A percentile compares a stretch with the other conserved stretches of the same genome.
These are phyloP conservation scores for Mangifera indica DNA, from an alignment of 345 rosid genomes.

Conservation along the genomic window DNA sequence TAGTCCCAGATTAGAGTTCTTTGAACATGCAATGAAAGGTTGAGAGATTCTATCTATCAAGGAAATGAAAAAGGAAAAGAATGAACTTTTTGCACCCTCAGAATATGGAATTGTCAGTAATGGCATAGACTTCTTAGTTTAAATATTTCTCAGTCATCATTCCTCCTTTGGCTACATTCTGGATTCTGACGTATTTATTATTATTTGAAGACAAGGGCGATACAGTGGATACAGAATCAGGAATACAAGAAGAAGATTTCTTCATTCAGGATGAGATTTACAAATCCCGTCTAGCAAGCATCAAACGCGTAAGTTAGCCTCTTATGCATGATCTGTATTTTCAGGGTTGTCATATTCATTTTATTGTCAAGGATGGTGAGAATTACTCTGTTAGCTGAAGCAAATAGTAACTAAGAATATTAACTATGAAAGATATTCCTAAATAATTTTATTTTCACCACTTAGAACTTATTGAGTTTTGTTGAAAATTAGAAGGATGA, in stretches of 20 bases:
- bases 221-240: conserved; percentile 66
- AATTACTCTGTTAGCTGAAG: neutral
- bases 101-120: neutral
- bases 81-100: neutral
- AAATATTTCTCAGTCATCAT: neutral
- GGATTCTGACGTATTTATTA: conserved; percentile 23
- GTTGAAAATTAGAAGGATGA: too few species aligned
- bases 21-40: too few species aligned
- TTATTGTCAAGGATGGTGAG: neutral
- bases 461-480: too few species aligned
- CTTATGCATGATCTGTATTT: conserved; percentile 19
- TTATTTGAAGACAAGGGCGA: conserved; percentile 82
- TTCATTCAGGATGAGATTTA: conserved; percentile 89
- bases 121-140: neutral
- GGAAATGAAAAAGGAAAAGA: too few species aligned
- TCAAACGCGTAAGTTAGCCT: conserved; percentile 76
- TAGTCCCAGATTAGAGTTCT: too few species aligned
- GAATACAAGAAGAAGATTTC: conserved; percentile 80
- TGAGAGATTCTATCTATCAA: too few species aligned
- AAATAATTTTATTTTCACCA: too few species aligned
- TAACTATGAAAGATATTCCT: too few species aligned
- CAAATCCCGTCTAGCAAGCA: conserved; percentile 90
- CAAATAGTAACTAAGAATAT: too few species aligned
- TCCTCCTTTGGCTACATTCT: conserved; percentile 8
- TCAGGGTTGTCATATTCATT: conserved; percentile 8